Percentiles rank a stretch among this genome's conserved stretches.
Conservation (phyloP, 805 yeast genomes). For the Kazachstania viticola region DNA sequence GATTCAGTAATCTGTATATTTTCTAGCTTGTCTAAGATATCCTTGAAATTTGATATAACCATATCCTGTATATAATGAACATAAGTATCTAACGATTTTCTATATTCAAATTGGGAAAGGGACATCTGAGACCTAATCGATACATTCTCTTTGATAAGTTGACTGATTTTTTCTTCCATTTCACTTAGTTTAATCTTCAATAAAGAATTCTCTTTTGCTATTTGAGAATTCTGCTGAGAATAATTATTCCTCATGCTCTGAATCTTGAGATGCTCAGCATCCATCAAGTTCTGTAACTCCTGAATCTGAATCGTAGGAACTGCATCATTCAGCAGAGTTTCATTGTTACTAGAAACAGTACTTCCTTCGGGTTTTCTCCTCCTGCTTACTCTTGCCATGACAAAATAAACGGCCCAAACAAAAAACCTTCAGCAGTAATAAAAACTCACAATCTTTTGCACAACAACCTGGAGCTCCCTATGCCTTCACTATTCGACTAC, state of each 20-base stretch:
- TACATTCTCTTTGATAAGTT: constrained; percentile 40
- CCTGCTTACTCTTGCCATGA: no score
- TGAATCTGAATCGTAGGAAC: constrained; percentile 11
- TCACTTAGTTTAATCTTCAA: constrained; percentile 40
- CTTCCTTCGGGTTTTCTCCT: neutral
- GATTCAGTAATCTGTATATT: constrained; percentile 33
- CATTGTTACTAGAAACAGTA: neutral
- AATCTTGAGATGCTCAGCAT: constrained; percentile 12
- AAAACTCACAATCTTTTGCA: no score
- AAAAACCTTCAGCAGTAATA: no score
- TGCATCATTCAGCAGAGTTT: no score
- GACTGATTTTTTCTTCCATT: constrained; percentile 40
- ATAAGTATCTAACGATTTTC: constrained; percentile 29
- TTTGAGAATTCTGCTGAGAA: constrained; percentile 35
- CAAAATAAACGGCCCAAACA: no score
- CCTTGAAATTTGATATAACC: constrained; percentile 33
- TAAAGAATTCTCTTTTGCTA: constrained; percentile 48
- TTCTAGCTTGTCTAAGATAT: constrained; percentile 33
- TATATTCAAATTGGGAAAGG: constrained; percentile 19
- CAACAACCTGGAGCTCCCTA: no score
- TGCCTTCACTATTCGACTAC: no score
- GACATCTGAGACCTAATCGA: constrained; percentile 29
- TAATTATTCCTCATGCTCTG: constrained; percentile 17
- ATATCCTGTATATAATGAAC: constrained; percentile 32
- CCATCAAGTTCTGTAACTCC: constrained; percentile 22